These are phyloP conservation scores for Pythium dissotocum DNA, from an alignment of 352 stramenopile species.

Conservation along the genomic window DNA sequence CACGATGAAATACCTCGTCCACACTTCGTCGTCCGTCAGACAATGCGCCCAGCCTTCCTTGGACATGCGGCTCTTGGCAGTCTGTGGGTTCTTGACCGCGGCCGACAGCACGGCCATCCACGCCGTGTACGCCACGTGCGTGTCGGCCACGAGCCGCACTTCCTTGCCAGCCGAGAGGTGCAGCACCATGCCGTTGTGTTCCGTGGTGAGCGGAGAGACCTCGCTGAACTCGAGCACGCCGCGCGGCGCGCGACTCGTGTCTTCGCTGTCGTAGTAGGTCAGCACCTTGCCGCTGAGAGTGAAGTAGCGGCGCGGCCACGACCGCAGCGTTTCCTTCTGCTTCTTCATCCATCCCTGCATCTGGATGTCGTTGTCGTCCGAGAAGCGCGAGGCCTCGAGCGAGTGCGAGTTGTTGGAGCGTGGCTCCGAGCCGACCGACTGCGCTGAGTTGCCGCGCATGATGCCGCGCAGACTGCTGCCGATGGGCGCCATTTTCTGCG, in stretches of 20 bases:
- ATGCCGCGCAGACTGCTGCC: constrained; percentile 61
- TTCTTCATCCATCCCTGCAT: constrained; percentile 87
- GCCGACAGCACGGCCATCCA: constrained; percentile 76
- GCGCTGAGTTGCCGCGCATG: constrained; percentile 62
- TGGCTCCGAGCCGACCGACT: constrained; percentile 16
- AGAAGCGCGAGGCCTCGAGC: constrained; percentile 44
- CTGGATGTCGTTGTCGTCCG: constrained; percentile 71
- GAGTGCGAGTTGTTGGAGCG: constrained; percentile 30
- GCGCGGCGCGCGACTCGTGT: constrained; percentile 56
- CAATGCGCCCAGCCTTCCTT: constrained; percentile 78
- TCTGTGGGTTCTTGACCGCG: constrained; percentile 55
- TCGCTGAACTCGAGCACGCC: constrained; percentile 72
- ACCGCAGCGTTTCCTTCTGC: constrained; percentile 77
- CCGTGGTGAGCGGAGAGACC: constrained; percentile 65
- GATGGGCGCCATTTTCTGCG: constrained; percentile 44
- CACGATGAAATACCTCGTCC: constrained; percentile 72
- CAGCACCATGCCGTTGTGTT: constrained; percentile 76
- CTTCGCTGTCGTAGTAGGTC: constrained; percentile 83
- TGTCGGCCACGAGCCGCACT: constrained; percentile 75
- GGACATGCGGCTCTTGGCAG: constrained; percentile 50
- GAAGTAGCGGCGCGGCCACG: constrained; percentile 72
- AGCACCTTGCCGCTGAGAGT: constrained; percentile 67
- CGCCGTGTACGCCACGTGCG: constrained; percentile 72
- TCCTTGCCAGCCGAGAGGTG: constrained; percentile 69
- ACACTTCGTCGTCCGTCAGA: constrained; percentile 74